phyloP scores from a whole-genome alignment of 2,329 filamentous ascomycete species.

The Colletotrichum melonis region DNA sequence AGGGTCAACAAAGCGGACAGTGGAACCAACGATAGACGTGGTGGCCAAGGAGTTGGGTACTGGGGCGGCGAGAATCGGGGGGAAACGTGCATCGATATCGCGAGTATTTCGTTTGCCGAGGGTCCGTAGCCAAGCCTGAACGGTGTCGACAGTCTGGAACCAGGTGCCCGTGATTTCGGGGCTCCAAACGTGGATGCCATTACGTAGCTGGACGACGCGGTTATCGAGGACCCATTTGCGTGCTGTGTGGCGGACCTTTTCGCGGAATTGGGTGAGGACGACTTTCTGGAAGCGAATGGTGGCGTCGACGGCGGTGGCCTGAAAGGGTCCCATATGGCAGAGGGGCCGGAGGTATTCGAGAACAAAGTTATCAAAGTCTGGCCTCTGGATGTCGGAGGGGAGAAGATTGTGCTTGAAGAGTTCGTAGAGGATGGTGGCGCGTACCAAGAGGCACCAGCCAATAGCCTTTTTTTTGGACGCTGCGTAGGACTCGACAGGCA shows the following conservation, averaged over 20 bases:
- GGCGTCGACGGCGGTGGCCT: not conserved
- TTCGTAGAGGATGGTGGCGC: not conserved
- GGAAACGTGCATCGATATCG: not conserved
- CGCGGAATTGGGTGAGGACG: not conserved
- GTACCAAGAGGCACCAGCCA: not conserved
- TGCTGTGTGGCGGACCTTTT: not conserved
- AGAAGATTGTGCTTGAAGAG: not conserved
- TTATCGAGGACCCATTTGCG: not conserved
- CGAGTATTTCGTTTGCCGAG: constrained; percentile 3
- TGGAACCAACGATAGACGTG: too few relatives aligned
- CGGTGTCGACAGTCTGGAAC: not conserved
- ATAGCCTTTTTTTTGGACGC: not conserved
- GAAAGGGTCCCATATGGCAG: constrained; percentile 2
- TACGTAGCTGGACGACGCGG: not conserved
- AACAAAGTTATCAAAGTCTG: not conserved
- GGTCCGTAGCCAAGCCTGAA: not conserved
- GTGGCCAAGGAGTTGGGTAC: too few relatives aligned
- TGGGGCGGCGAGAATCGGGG: not conserved
- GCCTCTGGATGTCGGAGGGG: not conserved
- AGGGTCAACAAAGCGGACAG: too few relatives aligned
- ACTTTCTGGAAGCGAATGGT: not conserved
- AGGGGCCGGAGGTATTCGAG: not conserved
- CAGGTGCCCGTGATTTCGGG: not conserved
- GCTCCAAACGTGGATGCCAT: not conserved
- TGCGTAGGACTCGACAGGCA: not conserved